phyloP scores from a whole-genome alignment of 1,139 yeast species.

The Blastobotrys raffinosifermentans region DNA sequence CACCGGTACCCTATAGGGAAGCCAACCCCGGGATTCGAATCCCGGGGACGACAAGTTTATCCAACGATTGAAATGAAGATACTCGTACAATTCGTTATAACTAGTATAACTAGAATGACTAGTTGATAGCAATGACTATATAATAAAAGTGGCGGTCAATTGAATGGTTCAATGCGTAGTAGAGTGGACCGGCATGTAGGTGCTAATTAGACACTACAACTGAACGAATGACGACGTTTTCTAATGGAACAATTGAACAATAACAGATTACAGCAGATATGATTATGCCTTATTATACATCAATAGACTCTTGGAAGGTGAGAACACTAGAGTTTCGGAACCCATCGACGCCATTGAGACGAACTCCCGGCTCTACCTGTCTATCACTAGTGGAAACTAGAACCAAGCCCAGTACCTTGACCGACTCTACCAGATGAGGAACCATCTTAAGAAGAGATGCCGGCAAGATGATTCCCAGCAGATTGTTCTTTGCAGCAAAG shows the following conservation, averaged over 20 bases:
- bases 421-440: conserved; percentile 68
- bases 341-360: conserved; percentile 59
- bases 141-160: no score
- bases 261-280: no score
- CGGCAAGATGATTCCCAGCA: conserved; percentile 78
- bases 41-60: no score
- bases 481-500: conserved; percentile 75
- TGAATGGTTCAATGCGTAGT: no score
- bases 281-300: no score
- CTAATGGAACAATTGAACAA: not conserved
- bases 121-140: no score
- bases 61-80: no score
- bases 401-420: conserved; percentile 75
- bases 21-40: no score
- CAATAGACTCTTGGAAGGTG: conserved; percentile 64
- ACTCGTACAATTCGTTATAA: no score
- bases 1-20: no score
- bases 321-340: conserved; percentile 58
- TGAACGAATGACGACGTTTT: not conserved
- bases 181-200: no score
- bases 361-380: conserved; percentile 25
- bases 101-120: no score
- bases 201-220: not conserved
- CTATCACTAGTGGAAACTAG: conserved; percentile 53
- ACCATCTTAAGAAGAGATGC: conserved; percentile 63